Conservation (phyloP, 495 filamentous ascomycete genomes). For the Talaromyces wortmannii region DNA sequence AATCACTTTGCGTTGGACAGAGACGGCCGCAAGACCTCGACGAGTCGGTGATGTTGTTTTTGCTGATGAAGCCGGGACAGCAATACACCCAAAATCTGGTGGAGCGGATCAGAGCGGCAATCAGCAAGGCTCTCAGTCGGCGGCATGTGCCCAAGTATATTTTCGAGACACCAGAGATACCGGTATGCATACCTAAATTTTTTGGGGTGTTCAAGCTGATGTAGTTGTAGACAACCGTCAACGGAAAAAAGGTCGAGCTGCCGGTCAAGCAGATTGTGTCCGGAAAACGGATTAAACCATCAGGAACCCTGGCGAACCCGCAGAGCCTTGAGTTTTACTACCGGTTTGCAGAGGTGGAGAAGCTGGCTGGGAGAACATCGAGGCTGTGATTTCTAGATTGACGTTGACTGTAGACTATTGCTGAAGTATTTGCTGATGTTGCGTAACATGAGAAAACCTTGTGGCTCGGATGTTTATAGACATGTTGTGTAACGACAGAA, state of each 20-base stretch:
- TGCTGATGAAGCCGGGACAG: slow-evolving; percentile 59
- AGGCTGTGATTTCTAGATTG: slow-evolving; percentile 29
- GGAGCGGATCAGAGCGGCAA: slow-evolving; percentile 51
- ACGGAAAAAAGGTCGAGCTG: slow-evolving; percentile 79
- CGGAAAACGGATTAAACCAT: slow-evolving; percentile 65
- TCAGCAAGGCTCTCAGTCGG: slow-evolving; percentile 55
- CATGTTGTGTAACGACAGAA: too few species aligned
- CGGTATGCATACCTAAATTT: slow-evolving; percentile 43
- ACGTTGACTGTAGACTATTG: too few species aligned
- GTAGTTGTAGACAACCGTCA: slow-evolving; percentile 60
- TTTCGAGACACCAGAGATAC: slow-evolving; percentile 75
- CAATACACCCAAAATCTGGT: slow-evolving; percentile 51
- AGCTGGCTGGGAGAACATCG: slow-evolving; percentile 33
- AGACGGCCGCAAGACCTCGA: slow-evolving; percentile 59
- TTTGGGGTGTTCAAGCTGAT: slow-evolving; percentile 2
- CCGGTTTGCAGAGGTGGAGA: slow-evolving; percentile 71
- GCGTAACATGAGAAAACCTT: too few species aligned
- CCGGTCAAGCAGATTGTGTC: slow-evolving; percentile 82
- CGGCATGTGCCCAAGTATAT: slow-evolving; percentile 73
- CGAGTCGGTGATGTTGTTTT: slow-evolving; percentile 69
- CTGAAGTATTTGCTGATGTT: too few species aligned
- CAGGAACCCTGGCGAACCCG: slow-evolving; percentile 71
- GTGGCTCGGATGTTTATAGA: too few species aligned
- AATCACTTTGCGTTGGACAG: slow-evolving; percentile 72
- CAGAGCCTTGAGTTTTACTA: slow-evolving; percentile 71